These are phyloP conservation scores for Saturnispora mendoncae DNA, from an alignment of 805 yeast genomes.

Conservation along the genomic window DNA sequence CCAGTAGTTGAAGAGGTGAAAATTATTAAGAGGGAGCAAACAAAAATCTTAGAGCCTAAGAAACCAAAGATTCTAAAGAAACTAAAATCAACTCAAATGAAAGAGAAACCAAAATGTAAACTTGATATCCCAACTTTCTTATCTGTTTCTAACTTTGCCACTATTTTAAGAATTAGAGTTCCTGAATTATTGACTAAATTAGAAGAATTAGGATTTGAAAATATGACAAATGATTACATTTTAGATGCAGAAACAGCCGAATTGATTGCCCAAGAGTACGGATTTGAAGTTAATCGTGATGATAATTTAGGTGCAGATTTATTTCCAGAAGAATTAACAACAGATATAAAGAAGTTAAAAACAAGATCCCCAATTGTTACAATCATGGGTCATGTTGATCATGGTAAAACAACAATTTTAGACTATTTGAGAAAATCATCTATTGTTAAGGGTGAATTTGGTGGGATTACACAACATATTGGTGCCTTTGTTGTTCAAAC, in stretches of 20 bases:
- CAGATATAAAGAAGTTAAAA: slow-evolving; percentile 37
- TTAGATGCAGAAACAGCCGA: slow-evolving; percentile 80
- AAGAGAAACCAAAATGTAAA: slow-evolving; percentile 17
- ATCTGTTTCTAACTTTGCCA: slow-evolving; percentile 71
- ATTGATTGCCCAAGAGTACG: slow-evolving; percentile 82
- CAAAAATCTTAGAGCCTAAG: slow-evolving; percentile 6
- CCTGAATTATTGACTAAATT: slow-evolving; percentile 50
- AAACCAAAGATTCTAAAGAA: slow-evolving; percentile 7
- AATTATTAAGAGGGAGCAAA: slow-evolving; percentile 5
- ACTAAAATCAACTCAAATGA: slow-evolving; percentile 7
- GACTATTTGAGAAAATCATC: slow-evolving; percentile 81
- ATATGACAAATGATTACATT: slow-evolving; percentile 64
- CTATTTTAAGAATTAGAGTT: slow-evolving; percentile 57
- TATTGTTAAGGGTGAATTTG: slow-evolving; percentile 77
- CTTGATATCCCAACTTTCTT: slow-evolving; percentile 62
- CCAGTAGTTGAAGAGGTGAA: not conserved
- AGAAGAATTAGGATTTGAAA: slow-evolving; percentile 63
- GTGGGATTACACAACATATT: slow-evolving; percentile 96
- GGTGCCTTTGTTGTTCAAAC: slow-evolving; percentile 92
- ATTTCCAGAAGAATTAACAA: slow-evolving; percentile 49
- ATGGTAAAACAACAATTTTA: slow-evolving; percentile 91
- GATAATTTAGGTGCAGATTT: slow-evolving; percentile 53
- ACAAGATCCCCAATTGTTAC: slow-evolving; percentile 91
- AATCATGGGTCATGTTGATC: slow-evolving; percentile 98
- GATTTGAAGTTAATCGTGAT: slow-evolving; percentile 51